These are phyloP conservation scores for Perkinsus marinus DNA, from an alignment of 169 alveolate species.

Conservation along the genomic window DNA sequence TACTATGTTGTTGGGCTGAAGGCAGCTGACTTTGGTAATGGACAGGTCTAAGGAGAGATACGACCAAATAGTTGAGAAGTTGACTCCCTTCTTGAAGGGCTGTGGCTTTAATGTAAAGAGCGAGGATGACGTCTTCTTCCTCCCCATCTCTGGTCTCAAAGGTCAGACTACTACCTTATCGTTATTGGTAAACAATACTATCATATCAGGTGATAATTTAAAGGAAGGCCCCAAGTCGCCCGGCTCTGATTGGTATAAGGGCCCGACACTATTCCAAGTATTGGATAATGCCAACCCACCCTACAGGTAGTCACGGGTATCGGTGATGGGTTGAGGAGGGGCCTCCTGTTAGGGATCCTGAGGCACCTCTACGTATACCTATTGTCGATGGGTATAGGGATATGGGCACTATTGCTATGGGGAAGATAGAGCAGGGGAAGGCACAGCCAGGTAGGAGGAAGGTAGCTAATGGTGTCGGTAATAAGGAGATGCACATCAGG, in stretches of 20 bases:
- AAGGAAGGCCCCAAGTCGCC: conserved; percentile 14
- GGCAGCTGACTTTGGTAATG: background rate
- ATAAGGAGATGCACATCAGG: conserved; percentile 17
- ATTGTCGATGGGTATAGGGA: conserved; percentile 74
- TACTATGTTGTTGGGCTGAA: background rate
- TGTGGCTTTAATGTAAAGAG: conserved; percentile 71
- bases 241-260: conserved; percentile 51
- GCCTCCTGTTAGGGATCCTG: conserved; percentile 23
- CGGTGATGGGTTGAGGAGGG: conserved; percentile 15
- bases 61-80: conserved; percentile 52
- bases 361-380: conserved; percentile 71
- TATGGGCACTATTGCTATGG: conserved; percentile 74
- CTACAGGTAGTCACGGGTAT: conserved; percentile 15
- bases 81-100: conserved; percentile 70
- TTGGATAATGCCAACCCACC: conserved; percentile 48
- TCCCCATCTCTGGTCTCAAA: conserved; percentile 91
- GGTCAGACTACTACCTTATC: conserved; percentile 85
- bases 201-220: conserved; percentile 17
- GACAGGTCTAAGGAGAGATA: background rate
- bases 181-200: conserved; percentile 48
- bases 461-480: conserved; percentile 10
- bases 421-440: conserved; percentile 72
- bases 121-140: conserved; percentile 64
- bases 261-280: conserved; percentile 66
- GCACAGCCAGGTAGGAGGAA: background rate